Evolutionary conservation across 2,329 filamentous ascomycete species (phyloP), one percentile per base, ranked within the genome.

Genomic region (Trichocomaceae sp.): DNA sequence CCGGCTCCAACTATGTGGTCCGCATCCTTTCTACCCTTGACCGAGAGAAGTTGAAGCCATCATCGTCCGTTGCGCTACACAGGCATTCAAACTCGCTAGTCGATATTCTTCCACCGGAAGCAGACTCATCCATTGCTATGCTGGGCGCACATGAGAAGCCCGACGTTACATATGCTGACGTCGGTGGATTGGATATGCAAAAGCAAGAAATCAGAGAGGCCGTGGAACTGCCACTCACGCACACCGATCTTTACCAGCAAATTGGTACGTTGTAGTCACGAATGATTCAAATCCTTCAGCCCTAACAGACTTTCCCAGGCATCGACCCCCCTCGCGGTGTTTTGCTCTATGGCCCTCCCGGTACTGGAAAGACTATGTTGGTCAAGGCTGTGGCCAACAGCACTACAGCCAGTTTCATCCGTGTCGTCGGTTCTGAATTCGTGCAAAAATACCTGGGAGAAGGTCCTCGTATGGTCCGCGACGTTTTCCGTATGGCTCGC

Each of bases 151-250:
- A 96, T 68, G 93, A 99, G 82, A 99, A 97, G 81, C 93, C 93
- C 33, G 93, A 99, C 72, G 89, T 99, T 57, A 95, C 91, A 44
- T 99, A 99, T 67, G 92, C 91, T 59, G 93, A 99, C 72, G 93
- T 99, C 59, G 93, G 93, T 78, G 93, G 93, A 48, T 77, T 97
- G 62, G 93, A 99, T 67, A 99, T 99, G 93, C 93, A 99, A 77
- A 99, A 99, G 79, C 93, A 99, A 77, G 93, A 99, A 75, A 99
- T 99, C 61, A 83, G 93, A 62, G 93, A 99, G 76, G 93, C 93
- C 10, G 93, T 99, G 52, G 93, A 99, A 79, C 80, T 99, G 61
- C 93, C 93, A 33, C 80, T 99, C 65, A 96, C 92, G 59, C 93
- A 97, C 73, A 97, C 97, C 72, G 92, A 97, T 73, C 86, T 97